Base-by-base conservation (phyloP, 1,139 yeast genomes). In the Suhomyces bokatorum region DNA sequence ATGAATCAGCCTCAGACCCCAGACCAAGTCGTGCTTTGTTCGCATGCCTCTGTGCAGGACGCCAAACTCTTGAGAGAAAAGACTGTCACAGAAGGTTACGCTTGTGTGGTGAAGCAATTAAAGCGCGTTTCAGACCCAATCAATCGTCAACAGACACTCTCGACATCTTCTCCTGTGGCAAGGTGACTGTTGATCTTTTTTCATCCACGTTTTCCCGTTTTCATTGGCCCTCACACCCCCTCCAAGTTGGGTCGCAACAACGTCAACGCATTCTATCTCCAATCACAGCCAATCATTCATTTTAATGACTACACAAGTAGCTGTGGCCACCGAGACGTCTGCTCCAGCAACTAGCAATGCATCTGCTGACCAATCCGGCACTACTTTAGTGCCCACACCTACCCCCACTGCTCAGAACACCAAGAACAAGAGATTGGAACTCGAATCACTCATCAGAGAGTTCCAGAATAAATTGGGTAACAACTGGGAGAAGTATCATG, bases 401-500 rank as follows among this genome's bases (percentile, higher is more conserved):
- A 10, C 38, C 5, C 24, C 48, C 3, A 20, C 49, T 3, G 37
- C 20, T 5, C 42, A 48, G 8, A 37, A 37, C n/a, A 57, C 54
- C 41, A 53, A 51, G 12, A 56, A 53, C 44, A 78, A 76, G 51
- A 71, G 96, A 50, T 70, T 85, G 32, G 96, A 89, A 50, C 76
- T 91, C 26, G 95, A 87, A 54, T 64, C 70, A 2, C 73, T 89
- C 49, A 88, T 91, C 60, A 75, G 80, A 39, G 91, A 86, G 48
- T 80, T 91, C 51, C 93, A 87, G 51, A 74, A 75, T 44, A 73
- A 77, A 47, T 64, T 91, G 46, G 97, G 97, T 0, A 69, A 73
- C 46, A 77, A 80, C 49, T 91, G 99, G 99, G 93, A 86, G 53
- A 78, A 79, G 48, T 91, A 91, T 63, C 93, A 95, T 52, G 87